A percentile compares a stretch with the other conserved stretches of the same genome.
phyloP scores from a whole-genome alignment of 495 filamentous ascomycete species.

The Rusavskia elegans region DNA sequence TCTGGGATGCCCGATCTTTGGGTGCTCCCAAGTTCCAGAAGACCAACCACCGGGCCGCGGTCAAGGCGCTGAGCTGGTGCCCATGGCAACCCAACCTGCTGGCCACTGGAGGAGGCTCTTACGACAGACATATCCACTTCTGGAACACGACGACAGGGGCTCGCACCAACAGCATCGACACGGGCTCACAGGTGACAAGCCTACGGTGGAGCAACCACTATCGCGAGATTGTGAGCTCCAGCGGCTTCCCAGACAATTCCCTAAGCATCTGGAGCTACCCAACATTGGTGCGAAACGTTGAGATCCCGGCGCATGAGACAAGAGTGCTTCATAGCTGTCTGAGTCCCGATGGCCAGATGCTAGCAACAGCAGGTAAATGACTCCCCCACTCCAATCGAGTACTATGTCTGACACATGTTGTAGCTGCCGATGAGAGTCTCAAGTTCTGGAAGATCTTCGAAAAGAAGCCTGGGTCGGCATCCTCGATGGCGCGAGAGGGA shows the following conservation, averaged over 20 bases:
- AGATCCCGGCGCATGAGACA: constrained; percentile 98
- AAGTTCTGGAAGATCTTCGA: constrained; percentile 99
- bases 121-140: constrained; percentile 97
- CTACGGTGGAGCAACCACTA: constrained; percentile 92
- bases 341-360: constrained; percentile 91
- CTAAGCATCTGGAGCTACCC: constrained; percentile 98
- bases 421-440: constrained; percentile 80
- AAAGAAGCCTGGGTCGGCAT: constrained; percentile 68
- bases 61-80: constrained; percentile 98
- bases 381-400: not conserved
- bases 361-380: constrained; percentile 64
- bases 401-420: not conserved
- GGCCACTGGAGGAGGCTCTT: constrained; percentile 88
- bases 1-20: constrained; percentile 94
- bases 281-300: constrained; percentile 85
- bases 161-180: constrained; percentile 96
- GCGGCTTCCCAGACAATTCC: constrained; percentile 96
- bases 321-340: constrained; percentile 87
- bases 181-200: constrained; percentile 89
- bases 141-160: constrained; percentile 98
- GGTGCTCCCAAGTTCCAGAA: constrained; percentile 94
- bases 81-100: constrained; percentile 96
- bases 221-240: constrained; percentile 93
- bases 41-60: constrained; percentile 95
- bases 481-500: constrained; percentile 37